Conservation (phyloP, 176 grass and related monocot genomes). For the Oryza rufipogon region DNA sequence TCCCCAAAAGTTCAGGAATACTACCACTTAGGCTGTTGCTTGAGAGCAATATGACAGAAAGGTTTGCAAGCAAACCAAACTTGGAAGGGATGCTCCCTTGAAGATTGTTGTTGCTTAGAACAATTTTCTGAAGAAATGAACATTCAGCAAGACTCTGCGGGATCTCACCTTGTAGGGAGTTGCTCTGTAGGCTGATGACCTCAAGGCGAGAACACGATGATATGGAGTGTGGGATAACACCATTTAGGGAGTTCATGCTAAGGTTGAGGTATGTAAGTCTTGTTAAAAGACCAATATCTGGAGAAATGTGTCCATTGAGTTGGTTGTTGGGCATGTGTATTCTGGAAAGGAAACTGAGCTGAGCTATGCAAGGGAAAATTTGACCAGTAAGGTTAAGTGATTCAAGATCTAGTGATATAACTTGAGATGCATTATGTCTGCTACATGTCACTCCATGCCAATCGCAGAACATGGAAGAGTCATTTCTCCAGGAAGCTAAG, state of each 20-base stretch:
- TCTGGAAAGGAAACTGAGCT: conserved; percentile 23
- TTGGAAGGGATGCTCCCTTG: conserved; percentile 36
- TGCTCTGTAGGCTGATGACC: conserved; percentile 26
- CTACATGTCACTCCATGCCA: conserved; percentile 38
- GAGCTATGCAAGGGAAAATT: conserved; percentile 6
- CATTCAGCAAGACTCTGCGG: conserved; percentile 41
- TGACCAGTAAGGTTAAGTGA: neutral
- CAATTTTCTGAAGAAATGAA: conserved; percentile 30
- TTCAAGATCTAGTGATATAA: neutral
- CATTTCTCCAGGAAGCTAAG: conserved; percentile 25
- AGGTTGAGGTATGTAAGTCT: conserved; percentile 29
- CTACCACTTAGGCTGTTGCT: conserved; percentile 23
- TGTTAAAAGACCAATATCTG: conserved; percentile 13
- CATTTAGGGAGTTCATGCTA: conserved; percentile 44
- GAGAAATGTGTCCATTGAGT: conserved; percentile 31
- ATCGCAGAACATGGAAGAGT: neutral
- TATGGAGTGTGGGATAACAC: conserved; percentile 38
- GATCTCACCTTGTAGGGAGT: conserved; percentile 46
- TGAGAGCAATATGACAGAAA: neutral
- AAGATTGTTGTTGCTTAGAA: conserved; percentile 40
- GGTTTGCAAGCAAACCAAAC: conserved; percentile 22
- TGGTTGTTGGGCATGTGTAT: conserved; percentile 34
- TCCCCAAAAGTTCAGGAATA: conserved; percentile 39
- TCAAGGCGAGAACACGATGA: conserved; percentile 42
- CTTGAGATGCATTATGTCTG: neutral